These are phyloP conservation scores for Stropharia rugosoannulata DNA, from an alignment of 768 basidiomycete species.

Conservation along the genomic window DNA sequence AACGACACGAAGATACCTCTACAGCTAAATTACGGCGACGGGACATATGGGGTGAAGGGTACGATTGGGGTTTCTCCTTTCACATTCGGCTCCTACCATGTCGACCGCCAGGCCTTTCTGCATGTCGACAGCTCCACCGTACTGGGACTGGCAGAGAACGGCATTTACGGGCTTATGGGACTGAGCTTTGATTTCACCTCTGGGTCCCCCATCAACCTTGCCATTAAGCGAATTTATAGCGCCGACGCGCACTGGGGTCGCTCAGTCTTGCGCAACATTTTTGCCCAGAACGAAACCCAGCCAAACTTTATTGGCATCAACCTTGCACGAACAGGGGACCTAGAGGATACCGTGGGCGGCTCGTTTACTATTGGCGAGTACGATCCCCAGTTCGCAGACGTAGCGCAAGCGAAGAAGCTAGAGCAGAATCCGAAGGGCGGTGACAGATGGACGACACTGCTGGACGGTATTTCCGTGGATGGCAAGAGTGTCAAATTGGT, in stretches of 20 bases:
- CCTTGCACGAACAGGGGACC: conserved; percentile 38
- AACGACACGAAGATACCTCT: conserved; percentile 31
- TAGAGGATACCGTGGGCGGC: conserved; percentile 39
- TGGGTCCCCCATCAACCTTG: conserved; percentile 28
- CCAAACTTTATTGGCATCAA: conserved; percentile 43
- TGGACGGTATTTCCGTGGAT: conserved; percentile 36
- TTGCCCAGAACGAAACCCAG: conserved; percentile 27
- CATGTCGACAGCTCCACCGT: conserved; percentile 20
- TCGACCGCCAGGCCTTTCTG: conserved; percentile 31
- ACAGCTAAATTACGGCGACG: conserved; percentile 32
- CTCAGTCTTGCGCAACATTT: conserved; percentile 40
- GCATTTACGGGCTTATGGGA: conserved; percentile 34
- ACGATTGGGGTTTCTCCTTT: conserved; percentile 32
- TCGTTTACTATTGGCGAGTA: conserved; percentile 43
- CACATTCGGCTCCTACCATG: conserved; percentile 28
- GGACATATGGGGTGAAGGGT: conserved; percentile 30
- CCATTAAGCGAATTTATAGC: conserved; percentile 23
- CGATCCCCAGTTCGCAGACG: conserved; percentile 28
- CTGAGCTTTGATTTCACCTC: conserved; percentile 29
- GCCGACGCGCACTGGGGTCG: conserved; percentile 27
- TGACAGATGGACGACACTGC: conserved; percentile 40
- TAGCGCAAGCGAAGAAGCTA: conserved; percentile 29
- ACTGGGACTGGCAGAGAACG: conserved; percentile 14
- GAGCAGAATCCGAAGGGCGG: conserved; percentile 31
- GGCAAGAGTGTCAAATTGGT: conserved; percentile 22